Evolutionary conservation across 106 monocot genomes (phyloP).

Genomic region (Apostasia ramifera): DNA sequence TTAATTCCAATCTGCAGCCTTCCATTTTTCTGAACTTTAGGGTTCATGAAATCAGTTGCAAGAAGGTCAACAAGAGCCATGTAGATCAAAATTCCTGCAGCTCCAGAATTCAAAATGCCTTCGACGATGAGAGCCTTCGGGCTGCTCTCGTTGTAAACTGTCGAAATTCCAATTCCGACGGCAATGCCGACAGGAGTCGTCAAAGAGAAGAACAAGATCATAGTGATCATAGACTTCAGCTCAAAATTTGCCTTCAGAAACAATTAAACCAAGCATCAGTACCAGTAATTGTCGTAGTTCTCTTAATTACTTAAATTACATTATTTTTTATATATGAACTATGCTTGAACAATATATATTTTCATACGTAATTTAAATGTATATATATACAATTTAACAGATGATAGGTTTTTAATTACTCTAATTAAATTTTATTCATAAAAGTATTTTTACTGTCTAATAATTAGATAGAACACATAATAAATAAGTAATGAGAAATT

Average conservation of each 20-base stretch:
- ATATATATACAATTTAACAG: no score
- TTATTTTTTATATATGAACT: no score
- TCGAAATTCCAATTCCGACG: slow-evolving; percentile 19
- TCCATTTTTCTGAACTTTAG: slow-evolving; percentile 10
- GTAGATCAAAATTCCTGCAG: slow-evolving; percentile 21
- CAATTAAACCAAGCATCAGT: not conserved
- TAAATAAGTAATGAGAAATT: no score
- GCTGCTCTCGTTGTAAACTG: slow-evolving; percentile 17
- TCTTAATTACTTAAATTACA: no score
- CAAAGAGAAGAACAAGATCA: slow-evolving; percentile 20
- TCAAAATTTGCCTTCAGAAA: slow-evolving; percentile 13
- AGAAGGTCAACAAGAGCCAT: slow-evolving; percentile 27
- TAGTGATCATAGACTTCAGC: slow-evolving; percentile 3
- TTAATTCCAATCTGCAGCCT: not conserved
- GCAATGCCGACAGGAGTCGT: slow-evolving; percentile 17
- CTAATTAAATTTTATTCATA: no score
- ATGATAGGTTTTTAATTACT: no score
- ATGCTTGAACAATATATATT: no score
- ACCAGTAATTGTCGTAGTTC: no score
- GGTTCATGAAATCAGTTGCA: slow-evolving; percentile 21
- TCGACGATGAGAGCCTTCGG: slow-evolving; percentile 22
- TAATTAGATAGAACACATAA: no score
- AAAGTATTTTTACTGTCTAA: no score
- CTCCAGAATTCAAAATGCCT: slow-evolving; percentile 15
- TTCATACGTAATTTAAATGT: no score